phyloP scores from a whole-genome alignment of 768 basidiomycete genomes.

The Leccinum pellstonianum region DNA sequence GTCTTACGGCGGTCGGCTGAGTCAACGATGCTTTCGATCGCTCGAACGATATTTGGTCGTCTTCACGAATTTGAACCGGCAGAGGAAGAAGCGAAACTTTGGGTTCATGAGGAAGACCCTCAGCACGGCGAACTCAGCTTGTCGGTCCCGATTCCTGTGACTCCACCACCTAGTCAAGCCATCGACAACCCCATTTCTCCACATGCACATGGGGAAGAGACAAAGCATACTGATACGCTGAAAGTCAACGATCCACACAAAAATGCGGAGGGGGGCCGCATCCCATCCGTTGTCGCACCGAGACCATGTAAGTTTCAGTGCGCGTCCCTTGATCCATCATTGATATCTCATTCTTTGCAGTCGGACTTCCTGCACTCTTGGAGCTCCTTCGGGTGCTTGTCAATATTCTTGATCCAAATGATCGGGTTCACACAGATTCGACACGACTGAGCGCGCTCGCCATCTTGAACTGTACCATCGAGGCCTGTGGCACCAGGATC shows the following conservation, averaged over 20 bases:
- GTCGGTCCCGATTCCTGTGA: constrained; percentile 47
- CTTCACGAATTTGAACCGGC: constrained; percentile 65
- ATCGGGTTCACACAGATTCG: constrained; percentile 94
- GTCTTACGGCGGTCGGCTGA: constrained; percentile 88
- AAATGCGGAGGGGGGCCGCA: constrained; percentile 36
- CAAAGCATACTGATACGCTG: neutral
- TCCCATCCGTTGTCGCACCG: constrained; percentile 12
- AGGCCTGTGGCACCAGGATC: constrained; percentile 78
- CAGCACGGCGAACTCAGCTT: constrained; percentile 59
- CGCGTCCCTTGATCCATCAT: neutral
- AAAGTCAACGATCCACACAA: neutral
- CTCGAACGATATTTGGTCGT: constrained; percentile 76
- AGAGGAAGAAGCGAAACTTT: constrained; percentile 66
- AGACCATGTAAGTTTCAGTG: constrained; percentile 24
- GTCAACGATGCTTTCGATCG: constrained; percentile 83
- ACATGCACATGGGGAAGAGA: constrained; percentile 10
- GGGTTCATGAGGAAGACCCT: constrained; percentile 47
- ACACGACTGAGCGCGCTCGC: constrained; percentile 86
- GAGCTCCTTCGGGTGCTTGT: constrained; percentile 93
- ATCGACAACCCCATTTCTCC: constrained; percentile 14
- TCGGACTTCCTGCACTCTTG: constrained; percentile 88
- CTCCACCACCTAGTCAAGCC: constrained; percentile 20
- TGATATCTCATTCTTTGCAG: constrained; percentile 35
- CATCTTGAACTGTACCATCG: constrained; percentile 84
- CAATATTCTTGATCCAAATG: constrained; percentile 92